Percentiles rank a stretch among this genome's conserved stretches.
Conservation (phyloP, 371 early-diverging fungal species). For the Mycotypha africana region DNA sequence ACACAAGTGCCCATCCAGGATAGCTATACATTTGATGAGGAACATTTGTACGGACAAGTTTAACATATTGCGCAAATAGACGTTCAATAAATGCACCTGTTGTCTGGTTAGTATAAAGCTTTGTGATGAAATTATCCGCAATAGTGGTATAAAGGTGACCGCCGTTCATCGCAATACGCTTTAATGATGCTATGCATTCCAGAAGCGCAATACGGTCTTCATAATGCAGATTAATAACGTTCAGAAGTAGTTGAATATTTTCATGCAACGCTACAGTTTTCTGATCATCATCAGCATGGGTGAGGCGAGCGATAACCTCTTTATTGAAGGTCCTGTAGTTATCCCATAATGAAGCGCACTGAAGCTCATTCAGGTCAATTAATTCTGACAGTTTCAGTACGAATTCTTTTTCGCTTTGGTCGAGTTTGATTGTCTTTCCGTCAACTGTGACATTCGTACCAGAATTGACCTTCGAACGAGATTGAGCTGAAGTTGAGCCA, state of each 20-base stretch:
- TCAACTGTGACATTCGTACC: conserved; percentile 20
- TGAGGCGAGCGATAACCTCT: neutral
- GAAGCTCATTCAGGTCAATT: conserved; percentile 27
- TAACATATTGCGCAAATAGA: conserved; percentile 26
- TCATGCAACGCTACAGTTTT: conserved; percentile 9
- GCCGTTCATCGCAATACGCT: conserved; percentile 22
- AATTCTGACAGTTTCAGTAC: conserved; percentile 23
- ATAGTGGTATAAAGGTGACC: conserved; percentile 25
- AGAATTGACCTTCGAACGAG: conserved; percentile 26
- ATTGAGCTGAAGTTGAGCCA: conserved; percentile 21
- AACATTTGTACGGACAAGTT: conserved; percentile 15
- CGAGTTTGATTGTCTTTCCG: conserved; percentile 30
- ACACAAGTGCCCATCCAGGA: conserved; percentile 9
- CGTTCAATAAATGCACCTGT: conserved; percentile 15
- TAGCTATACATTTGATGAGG: conserved; percentile 10
- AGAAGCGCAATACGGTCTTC: conserved; percentile 35
- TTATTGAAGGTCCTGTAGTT: conserved; percentile 14
- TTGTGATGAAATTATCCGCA: conserved; percentile 16
- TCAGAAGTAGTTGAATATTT: conserved; percentile 11
- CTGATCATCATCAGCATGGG: neutral
- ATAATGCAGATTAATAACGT: conserved; percentile 23
- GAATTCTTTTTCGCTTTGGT: conserved; percentile 31
- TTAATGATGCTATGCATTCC: conserved; percentile 29
- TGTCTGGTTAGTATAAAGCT: conserved; percentile 8
- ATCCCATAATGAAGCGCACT: conserved; percentile 31